phyloP scores from a whole-genome alignment of 495 filamentous ascomycete genomes.

The Lophiotrema nucula region DNA sequence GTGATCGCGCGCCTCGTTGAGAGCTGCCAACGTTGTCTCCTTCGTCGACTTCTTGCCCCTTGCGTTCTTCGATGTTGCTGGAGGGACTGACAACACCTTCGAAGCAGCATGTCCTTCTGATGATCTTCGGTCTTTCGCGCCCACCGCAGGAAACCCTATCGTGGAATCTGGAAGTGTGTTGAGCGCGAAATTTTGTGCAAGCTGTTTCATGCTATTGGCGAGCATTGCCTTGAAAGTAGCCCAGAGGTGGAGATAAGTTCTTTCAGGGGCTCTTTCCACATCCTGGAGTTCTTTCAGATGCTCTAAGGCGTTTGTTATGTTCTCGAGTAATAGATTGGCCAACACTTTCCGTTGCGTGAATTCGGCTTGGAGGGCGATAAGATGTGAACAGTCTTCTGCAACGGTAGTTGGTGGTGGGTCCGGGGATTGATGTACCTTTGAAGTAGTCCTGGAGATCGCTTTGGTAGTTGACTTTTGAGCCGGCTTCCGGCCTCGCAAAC shows the following conservation, averaged over 20 bases:
- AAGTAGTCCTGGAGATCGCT: background rate
- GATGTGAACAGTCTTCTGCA: constrained; percentile 14
- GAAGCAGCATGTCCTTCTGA: constrained; percentile 8
- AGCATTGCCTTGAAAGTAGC: constrained; percentile 49
- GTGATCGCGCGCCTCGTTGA: constrained; percentile 60
- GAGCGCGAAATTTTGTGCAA: constrained; percentile 79
- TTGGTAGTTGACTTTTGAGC: constrained; percentile 5
- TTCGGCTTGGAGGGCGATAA: constrained; percentile 19
- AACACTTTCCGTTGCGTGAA: constrained; percentile 50
- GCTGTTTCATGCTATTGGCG: constrained; percentile 60
- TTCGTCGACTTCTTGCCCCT: constrained; percentile 37
- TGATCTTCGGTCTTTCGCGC: constrained; percentile 19
- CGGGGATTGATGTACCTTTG: no score
- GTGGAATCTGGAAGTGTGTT: constrained; percentile 89
- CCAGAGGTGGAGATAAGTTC: constrained; percentile 16
- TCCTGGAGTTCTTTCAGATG: constrained; percentile 42
- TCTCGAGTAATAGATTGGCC: constrained; percentile 54
- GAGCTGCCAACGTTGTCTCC: constrained; percentile 55
- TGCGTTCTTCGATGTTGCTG: constrained; percentile 8
- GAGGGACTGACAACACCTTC: background rate
- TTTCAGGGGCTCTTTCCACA: constrained; percentile 8
- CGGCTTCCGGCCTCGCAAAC: constrained; percentile 15
- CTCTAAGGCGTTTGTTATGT: constrained; percentile 52
- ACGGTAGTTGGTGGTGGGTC: no score
- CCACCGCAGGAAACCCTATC: constrained; percentile 72